Evolutionary conservation across 1,284 basidiomycete genomes (phyloP), one percentile per base, ranked within the genome.

Genomic region (Malassezia pachydermatis): DNA sequence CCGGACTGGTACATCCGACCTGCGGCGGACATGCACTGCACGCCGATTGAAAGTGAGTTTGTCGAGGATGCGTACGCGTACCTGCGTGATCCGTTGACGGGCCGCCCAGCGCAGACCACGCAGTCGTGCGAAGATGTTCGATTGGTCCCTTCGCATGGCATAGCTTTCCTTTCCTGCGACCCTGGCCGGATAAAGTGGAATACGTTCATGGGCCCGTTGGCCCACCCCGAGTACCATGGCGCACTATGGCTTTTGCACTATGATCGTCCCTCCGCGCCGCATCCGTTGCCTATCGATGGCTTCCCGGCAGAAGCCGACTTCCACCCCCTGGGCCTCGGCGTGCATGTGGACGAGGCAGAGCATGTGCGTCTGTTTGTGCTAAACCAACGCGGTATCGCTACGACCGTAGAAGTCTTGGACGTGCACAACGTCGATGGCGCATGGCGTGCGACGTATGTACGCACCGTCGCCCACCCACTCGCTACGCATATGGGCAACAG

Each of bases 401-500:
- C 32, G 5, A 36, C 42, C 14, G 38, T 57, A 25, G 55, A 57
- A 30, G 51, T 57, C 42, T 23, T 54, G 13, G 51, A 54, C 24
- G 32, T 57, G 19, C 19, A 37, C 17, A 29, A 24, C 4, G 17
- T 13, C 5, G 14, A 5, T 1, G 41, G 33, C 13, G 22, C 5
- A 14, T 57, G 55, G 51, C 27, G 22, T 28, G 55, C 42, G 3
- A 24, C 19, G 13, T 54, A 45, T 22, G 44, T 54, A 25, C 55
- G 51, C 42, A 41, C 50, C 9, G 11, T 57, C 30, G 13, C 11
- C 2, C 28, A 49, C 17, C 45, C 51, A 5, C 7, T 49, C 19
- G 55, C 33, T 7, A 54, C 55, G 23, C 51, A 53, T 32, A 23
- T 61, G 0, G 79, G 81, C 17, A 84, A 84, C 62, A 73, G 79